Conservation (phyloP, 164 flowering plant genomes). For the Akebia trifoliata region DNA sequence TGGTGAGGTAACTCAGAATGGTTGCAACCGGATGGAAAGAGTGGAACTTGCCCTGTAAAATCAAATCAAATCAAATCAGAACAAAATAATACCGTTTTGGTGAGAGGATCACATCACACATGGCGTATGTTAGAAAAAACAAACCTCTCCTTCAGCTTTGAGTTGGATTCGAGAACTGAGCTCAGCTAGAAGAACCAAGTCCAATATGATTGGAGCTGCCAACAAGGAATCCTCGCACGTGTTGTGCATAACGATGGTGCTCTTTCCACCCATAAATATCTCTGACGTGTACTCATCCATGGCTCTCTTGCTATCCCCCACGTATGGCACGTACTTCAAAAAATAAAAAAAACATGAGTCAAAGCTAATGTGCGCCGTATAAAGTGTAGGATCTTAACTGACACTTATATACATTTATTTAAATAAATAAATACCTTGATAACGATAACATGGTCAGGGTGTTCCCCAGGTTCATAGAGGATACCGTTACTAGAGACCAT, state of each 20-base stretch:
- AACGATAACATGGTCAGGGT: constrained; percentile 97
- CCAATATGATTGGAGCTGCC: constrained; percentile 97
- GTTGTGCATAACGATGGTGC: constrained; percentile 96
- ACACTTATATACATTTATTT: too few relatives aligned
- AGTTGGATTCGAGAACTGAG: constrained; percentile 88
- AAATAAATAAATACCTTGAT: constrained; percentile 87
- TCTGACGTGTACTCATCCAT: constrained; percentile 99
- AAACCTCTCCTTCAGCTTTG: constrained; percentile 85
- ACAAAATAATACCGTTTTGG: too few relatives aligned
- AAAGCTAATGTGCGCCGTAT: too few relatives aligned
- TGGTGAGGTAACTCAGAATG: constrained; percentile 95
- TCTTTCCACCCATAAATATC: constrained; percentile 98
- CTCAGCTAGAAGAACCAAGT: constrained; percentile 93
- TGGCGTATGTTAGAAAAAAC: background rate
- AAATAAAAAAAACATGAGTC: too few relatives aligned
- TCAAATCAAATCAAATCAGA: background rate
- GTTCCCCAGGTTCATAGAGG: constrained; percentile 97
- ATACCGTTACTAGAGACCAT: constrained; percentile 98
- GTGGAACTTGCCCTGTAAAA: constrained; percentile 78
- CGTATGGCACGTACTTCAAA: constrained; percentile 92
- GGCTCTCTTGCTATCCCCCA: constrained; percentile 98
- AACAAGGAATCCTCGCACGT: constrained; percentile 95
- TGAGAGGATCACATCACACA: too few relatives aligned
- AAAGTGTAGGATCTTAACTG: too few relatives aligned
- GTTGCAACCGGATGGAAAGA: constrained; percentile 99